Evolutionary conservation across 169 alveolate genomes (phyloP).

Genomic region (Ichthyophthirius multifiliis): DNA sequence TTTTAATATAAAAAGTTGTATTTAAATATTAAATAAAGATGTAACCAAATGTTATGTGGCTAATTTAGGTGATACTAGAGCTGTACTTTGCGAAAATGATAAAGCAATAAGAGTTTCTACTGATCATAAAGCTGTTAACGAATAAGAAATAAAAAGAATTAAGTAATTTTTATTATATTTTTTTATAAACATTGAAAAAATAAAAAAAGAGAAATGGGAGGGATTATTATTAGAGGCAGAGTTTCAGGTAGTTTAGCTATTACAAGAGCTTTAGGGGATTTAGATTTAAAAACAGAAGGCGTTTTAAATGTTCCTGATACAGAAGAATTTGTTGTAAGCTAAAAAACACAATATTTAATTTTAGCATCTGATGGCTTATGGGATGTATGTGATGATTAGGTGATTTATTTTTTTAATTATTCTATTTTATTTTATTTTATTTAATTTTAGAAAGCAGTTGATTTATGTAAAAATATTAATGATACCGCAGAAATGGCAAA

Average conservation of each 20-base stretch:
- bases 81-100: constrained; percentile 73
- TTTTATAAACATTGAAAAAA: too few relatives aligned
- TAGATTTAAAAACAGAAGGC: constrained; percentile 73
- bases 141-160: constrained; percentile 60
- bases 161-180: constrained; percentile 7
- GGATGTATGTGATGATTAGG: constrained; percentile 80
- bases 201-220: constrained; percentile 56
- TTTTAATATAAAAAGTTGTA: not conserved
- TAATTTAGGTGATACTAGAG: constrained; percentile 83
- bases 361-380: constrained; percentile 88
- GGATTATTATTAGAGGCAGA: constrained; percentile 68
- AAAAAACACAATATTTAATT: constrained; percentile 61
- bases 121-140: constrained; percentile 76
- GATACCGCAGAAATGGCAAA: constrained; percentile 65
- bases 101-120: constrained; percentile 68
- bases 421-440: too few relatives aligned
- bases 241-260: constrained; percentile 78
- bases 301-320: constrained; percentile 74
- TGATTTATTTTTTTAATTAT: not conserved
- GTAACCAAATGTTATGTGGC: constrained; percentile 52
- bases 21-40: constrained; percentile 4
- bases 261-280: constrained; percentile 86
- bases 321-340: constrained; percentile 51
- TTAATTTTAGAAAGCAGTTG: constrained; percentile 42
- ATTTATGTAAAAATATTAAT: constrained; percentile 38